Evolutionary conservation across 2,329 filamentous ascomycete genomes (phyloP).

Genomic region (Aspergillus udagawae): DNA sequence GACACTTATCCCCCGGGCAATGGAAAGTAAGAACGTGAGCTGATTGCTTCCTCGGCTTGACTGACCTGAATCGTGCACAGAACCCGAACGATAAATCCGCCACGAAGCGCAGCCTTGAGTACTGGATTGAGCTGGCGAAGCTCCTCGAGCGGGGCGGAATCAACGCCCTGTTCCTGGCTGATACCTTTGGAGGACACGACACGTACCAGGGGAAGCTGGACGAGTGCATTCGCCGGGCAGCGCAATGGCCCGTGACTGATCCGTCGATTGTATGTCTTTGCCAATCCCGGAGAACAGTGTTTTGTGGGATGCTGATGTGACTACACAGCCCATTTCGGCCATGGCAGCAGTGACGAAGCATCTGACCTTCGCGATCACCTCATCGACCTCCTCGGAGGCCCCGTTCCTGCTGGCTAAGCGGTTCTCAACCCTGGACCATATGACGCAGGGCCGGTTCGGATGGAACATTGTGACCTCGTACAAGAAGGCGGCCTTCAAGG

Average conservation of each 20-base stretch:
- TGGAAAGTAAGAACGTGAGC: constrained; percentile 53
- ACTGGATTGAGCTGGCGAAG: constrained; percentile 63
- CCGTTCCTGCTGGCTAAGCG: constrained; percentile 60
- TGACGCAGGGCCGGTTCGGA: constrained; percentile 58
- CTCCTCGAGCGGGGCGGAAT: constrained; percentile 59
- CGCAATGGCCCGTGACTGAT: constrained; percentile 64
- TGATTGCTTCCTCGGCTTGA: not conserved
- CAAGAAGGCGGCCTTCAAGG: constrained; percentile 61
- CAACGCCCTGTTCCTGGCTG: constrained; percentile 63
- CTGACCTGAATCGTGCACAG: constrained; percentile 28
- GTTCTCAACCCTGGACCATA: constrained; percentile 60
- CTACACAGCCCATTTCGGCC: constrained; percentile 53
- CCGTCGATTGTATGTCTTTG: constrained; percentile 53
- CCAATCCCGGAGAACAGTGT: too few relatives aligned
- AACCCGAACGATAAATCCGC: constrained; percentile 60
- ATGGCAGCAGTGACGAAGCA: constrained; percentile 66
- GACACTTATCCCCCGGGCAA: constrained; percentile 62
- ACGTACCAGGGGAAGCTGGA: constrained; percentile 59
- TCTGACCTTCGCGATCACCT: constrained; percentile 59
- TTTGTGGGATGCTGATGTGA: not conserved
- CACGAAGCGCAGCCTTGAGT: constrained; percentile 57
- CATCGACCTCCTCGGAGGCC: constrained; percentile 60
- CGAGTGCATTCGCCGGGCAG: constrained; percentile 58
- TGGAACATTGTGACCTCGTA: constrained; percentile 66
- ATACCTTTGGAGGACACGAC: constrained; percentile 62